Evolutionary conservation across 208 protist genomes (phyloP).

Genomic region (Jaenimonas drosophilae): DNA sequence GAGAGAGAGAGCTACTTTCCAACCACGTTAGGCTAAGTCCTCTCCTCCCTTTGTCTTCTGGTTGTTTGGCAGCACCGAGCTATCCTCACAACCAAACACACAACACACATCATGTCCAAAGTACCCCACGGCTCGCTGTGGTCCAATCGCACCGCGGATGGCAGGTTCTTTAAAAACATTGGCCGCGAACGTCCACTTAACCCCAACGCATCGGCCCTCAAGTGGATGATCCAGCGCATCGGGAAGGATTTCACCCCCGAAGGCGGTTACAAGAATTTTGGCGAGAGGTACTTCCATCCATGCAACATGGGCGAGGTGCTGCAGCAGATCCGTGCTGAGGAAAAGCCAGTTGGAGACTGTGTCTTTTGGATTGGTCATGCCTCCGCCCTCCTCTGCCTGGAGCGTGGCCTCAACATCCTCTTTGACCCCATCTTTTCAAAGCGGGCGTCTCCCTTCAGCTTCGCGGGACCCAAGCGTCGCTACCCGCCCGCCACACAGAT

Average conservation of each 20-base stretch:
- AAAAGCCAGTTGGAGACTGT: slow-evolving; percentile 8
- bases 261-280: slow-evolving; percentile 31
- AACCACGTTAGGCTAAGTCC: no score
- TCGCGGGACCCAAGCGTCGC: slow-evolving; percentile 28
- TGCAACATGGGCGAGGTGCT: slow-evolving; percentile 23
- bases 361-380: slow-evolving; percentile 81
- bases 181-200: slow-evolving; percentile 1
- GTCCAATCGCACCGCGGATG: slow-evolving; percentile 33
- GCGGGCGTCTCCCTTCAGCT: slow-evolving; percentile 43
- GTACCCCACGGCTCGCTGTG: no score
- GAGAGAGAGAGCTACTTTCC: no score
- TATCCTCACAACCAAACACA: no score
- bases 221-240: slow-evolving; percentile 8
- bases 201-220: background rate
- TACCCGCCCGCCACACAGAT: slow-evolving; percentile 21
- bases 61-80: no score
- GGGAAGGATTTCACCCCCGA: slow-evolving; percentile 11
- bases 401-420: slow-evolving; percentile 48
- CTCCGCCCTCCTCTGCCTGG: slow-evolving; percentile 56
- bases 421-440: slow-evolving; percentile 81
- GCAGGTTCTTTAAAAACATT: slow-evolving; percentile 53
- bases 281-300: slow-evolving; percentile 19
- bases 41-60: no score
- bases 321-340: slow-evolving; percentile 7
- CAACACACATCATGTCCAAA: no score